Evolutionary conservation across 306 rosid species (phyloP).

Genomic region (Spatholobus suberectus): DNA sequence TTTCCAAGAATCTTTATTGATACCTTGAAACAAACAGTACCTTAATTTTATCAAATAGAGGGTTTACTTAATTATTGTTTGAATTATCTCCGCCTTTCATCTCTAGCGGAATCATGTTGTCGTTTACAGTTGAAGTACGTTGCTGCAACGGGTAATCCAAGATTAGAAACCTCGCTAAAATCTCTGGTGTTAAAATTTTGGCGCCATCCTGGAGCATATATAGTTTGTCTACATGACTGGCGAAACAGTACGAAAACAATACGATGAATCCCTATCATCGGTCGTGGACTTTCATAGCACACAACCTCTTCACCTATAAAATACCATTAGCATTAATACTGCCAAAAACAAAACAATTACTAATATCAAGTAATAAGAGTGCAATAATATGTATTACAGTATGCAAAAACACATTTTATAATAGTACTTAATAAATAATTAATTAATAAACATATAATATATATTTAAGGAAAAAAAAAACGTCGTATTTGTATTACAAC

Average conservation of each 20-base stretch:
- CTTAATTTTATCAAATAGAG: not conserved
- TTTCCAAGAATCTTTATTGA: too few species aligned
- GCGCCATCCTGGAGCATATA: constrained; percentile 82
- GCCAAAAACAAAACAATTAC: too few species aligned
- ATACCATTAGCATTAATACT: not conserved
- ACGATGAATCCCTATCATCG: constrained; percentile 72
- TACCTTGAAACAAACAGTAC: too few species aligned
- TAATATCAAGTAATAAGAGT: too few species aligned
- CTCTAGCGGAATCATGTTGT: not conserved
- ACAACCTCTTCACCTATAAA: constrained; percentile 27
- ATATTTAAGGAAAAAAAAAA: too few species aligned
- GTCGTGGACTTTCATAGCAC: constrained; percentile 50
- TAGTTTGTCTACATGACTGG: constrained; percentile 61
- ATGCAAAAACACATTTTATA: too few species aligned
- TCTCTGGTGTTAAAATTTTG: constrained; percentile 73
- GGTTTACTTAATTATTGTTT: not conserved
- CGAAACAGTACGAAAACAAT: constrained; percentile 60
- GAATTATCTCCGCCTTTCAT: not conserved
- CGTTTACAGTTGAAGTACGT: constrained; percentile 72
- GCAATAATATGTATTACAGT: too few species aligned
- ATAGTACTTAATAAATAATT: too few species aligned
- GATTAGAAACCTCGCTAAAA: constrained; percentile 68
- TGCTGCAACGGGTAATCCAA: constrained; percentile 81
- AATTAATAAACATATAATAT: too few species aligned
- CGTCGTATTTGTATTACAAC: too few species aligned